Evolutionary conservation across 331 rosid species (phyloP).

Genomic region (Quercus lobata): DNA sequence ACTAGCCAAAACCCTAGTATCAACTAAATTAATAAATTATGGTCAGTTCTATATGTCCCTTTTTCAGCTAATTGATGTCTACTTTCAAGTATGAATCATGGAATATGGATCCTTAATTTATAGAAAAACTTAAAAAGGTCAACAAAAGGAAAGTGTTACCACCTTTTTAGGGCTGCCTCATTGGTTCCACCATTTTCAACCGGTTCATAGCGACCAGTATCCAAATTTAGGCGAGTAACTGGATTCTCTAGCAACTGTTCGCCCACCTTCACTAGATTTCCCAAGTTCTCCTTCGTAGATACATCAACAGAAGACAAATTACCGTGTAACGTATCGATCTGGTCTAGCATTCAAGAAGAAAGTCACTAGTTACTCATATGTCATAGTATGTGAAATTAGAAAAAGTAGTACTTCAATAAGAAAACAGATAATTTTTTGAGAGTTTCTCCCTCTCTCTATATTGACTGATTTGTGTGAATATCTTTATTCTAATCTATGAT

Average conservation of each 20-base stretch:
- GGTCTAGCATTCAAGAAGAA: neutral
- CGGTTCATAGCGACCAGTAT: slow-evolving; percentile 38
- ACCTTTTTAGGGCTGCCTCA: slow-evolving; percentile 46
- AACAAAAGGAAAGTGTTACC: neutral
- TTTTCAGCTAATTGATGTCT: too few species aligned
- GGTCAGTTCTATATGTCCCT: too few species aligned
- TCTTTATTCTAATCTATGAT: too few species aligned
- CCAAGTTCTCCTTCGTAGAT: slow-evolving; percentile 43
- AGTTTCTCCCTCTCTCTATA: neutral
- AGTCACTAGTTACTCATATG: neutral
- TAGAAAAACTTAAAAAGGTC: neutral
- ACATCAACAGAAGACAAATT: slow-evolving; percentile 40
- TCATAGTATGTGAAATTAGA: neutral
- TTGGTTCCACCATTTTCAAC: slow-evolving; percentile 33
- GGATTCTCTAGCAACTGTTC: slow-evolving; percentile 27
- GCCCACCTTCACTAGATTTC: slow-evolving; percentile 40
- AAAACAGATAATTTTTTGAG: neutral
- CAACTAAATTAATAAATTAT: too few species aligned
- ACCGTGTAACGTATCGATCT: neutral
- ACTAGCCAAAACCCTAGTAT: too few species aligned
- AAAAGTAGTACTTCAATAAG: neutral
- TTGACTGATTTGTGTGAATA: neutral
- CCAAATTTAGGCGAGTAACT: slow-evolving; percentile 33
- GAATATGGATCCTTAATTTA: too few species aligned
- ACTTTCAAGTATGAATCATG: too few species aligned